phyloP scores from a whole-genome alignment of 768 basidiomycete genomes.

The button mushroom (Agaricus bisporus) region DNA sequence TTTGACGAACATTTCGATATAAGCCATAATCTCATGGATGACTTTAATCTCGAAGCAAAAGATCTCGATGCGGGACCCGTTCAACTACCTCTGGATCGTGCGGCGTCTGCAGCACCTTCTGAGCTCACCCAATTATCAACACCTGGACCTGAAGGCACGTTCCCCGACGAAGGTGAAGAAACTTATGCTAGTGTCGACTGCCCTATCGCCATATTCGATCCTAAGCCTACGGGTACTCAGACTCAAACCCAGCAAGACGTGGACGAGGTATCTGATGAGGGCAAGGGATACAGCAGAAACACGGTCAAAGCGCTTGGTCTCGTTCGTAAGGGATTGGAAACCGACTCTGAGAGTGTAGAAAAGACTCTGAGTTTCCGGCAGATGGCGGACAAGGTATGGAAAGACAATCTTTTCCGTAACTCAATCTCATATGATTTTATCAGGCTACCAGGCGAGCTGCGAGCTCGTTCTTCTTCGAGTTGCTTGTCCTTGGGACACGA shows the following conservation, averaged over 20 bases:
- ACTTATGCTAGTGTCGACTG: conserved; percentile 66
- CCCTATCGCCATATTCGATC: conserved; percentile 79
- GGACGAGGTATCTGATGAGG: conserved; percentile 21
- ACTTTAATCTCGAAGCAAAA: conserved; percentile 67
- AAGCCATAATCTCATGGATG: conserved; percentile 55
- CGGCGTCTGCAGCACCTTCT: conserved; percentile 47
- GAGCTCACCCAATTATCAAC: conserved; percentile 62
- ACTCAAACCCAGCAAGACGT: conserved; percentile 30
- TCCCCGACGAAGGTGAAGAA: conserved; percentile 55
- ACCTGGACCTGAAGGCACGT: conserved; percentile 47
- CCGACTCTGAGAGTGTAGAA: conserved; percentile 37
- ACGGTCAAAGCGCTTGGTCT: conserved; percentile 79
- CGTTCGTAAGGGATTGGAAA: conserved; percentile 64
- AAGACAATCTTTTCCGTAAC: neutral
- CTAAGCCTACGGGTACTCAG: conserved; percentile 41
- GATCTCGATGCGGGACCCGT: conserved; percentile 34
- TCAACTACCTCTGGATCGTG: conserved; percentile 25
- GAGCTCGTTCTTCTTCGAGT: conserved; percentile 95
- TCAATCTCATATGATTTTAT: neutral
- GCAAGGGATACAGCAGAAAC: conserved; percentile 80
- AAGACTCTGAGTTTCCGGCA: conserved; percentile 72
- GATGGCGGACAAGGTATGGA: conserved; percentile 68
- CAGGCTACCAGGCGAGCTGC: conserved; percentile 90
- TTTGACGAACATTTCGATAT: conserved; percentile 48
- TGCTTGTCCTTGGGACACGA: conserved; percentile 89